phyloP scores from a whole-genome alignment of 2,329 filamentous ascomycete species.

The Xylariaceae sp. region DNA sequence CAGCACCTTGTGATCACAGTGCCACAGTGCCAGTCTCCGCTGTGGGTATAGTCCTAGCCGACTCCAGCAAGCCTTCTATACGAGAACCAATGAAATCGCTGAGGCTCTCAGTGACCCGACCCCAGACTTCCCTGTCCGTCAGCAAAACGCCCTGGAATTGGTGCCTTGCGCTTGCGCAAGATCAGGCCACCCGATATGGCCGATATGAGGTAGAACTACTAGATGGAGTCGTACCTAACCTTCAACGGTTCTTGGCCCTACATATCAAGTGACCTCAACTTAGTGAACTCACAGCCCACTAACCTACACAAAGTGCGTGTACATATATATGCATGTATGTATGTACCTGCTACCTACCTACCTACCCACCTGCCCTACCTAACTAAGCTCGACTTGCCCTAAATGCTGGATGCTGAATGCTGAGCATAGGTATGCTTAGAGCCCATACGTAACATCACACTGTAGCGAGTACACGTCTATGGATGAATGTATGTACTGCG shows the following conservation, averaged over 20 bases:
- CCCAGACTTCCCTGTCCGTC: slow-evolving; percentile 9
- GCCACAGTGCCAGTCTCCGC: slow-evolving; percentile 19
- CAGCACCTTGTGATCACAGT: slow-evolving; percentile 26
- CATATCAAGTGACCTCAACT: slow-evolving; percentile 25
- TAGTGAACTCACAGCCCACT: slow-evolving; percentile 16
- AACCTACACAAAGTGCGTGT: too few species aligned
- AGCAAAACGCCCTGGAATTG: slow-evolving; percentile 23
- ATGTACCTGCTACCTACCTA: background rate
- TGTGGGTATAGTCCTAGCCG: slow-evolving; percentile 23
- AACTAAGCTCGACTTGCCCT: background rate
- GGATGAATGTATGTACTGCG: too few species aligned
- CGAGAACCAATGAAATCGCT: slow-evolving; percentile 13
- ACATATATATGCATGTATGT: too few species aligned
- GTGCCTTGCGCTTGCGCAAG: slow-evolving; percentile 22
- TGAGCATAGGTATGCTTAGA: too few species aligned
- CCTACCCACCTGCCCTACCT: background rate
- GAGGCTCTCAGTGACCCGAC: slow-evolving; percentile 9
- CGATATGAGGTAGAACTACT: slow-evolving; percentile 16
- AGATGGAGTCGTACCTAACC: slow-evolving; percentile 15
- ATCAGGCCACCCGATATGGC: slow-evolving; percentile 21
- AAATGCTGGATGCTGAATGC: background rate
- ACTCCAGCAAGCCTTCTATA: too few species aligned
- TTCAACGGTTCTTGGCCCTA: slow-evolving; percentile 17
- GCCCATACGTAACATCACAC: slow-evolving; percentile 26
- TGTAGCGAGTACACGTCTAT: slow-evolving; percentile 19